Evolutionary conservation across 192 early-diverging fungal species (phyloP).

Genomic region (Coemansia reversa): DNA sequence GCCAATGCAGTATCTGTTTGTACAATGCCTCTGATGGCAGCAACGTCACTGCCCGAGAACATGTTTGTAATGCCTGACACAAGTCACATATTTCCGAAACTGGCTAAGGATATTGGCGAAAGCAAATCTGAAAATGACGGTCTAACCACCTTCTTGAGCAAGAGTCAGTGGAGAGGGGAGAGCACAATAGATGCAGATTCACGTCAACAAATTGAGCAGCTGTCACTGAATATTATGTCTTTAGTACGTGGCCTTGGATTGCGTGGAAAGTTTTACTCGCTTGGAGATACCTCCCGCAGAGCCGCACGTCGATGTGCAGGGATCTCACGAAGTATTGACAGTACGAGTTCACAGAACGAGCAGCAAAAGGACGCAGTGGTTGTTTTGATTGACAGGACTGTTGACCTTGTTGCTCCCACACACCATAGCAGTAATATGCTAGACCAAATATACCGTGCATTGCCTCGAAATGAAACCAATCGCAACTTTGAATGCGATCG

Average conservation of each 20-base stretch:
- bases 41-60: conserved; percentile 12
- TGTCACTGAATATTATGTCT: conserved; percentile 27
- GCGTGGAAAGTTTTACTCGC: conserved; percentile 39
- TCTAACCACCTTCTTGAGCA: background rate
- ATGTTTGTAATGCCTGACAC: conserved; percentile 33
- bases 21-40: conserved; percentile 11
- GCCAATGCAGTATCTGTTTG: conserved; percentile 11
- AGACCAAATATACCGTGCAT: conserved; percentile 27
- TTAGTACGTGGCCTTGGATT: conserved; percentile 20
- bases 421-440: conserved; percentile 33
- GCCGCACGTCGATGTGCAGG: conserved; percentile 31
- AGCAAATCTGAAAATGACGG: background rate
- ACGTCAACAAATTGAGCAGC: conserved; percentile 27
- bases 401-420: conserved; percentile 35
- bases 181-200: background rate
- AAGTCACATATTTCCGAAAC: conserved; percentile 5
- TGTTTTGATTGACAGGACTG: conserved; percentile 40
- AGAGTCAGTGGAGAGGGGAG: background rate
- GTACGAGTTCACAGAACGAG: background rate
- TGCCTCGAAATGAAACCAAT: background rate
- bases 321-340: conserved; percentile 11
- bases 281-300: conserved; percentile 29
- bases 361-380: conserved; percentile 16
- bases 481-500: background rate
- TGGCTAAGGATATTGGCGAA: background rate